Base-by-base conservation (phyloP, 176 grass and related monocot species). In the Canna indica region DNA sequence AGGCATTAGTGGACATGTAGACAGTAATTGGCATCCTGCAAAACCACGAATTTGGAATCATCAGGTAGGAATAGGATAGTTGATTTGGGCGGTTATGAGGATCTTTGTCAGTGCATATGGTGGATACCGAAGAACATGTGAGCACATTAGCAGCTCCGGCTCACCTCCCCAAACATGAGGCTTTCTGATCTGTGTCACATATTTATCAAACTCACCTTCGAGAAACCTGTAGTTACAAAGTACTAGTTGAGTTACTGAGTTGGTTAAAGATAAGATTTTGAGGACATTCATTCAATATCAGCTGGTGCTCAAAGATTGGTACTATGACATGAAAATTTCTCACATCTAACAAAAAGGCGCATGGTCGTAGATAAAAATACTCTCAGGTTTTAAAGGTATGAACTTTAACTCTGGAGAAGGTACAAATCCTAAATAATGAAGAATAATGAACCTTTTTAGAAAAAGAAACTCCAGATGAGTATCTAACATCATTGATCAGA, bases 111-210 rank as follows among this genome's bases (percentile, higher is more conserved):
- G 47, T 32, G 29, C 11, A 70, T 29, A 71, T 63, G 56, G 16
- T 28, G 25, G 73, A 64, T 72, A 99, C 94, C 53, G 45, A 61
- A 99, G 89, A 78, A 99, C 94, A 79, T 99, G 94, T 16, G 89
- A 90, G 76, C 89, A 99, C 89, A 99, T 99, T 30, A 99, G 70
- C 60, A 90, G 58, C 46, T 99, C 94, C 38, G 94, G 89, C 62
- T 99, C 94, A 45, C 89, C 89, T 57, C 94, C 94, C 94, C 94
- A 93, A 64, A 81, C 85, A 71, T 99, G 86, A 65, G 89, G 86
- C 53, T 88, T 87, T 69, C 94, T 90, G 54, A 99, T 99, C 82
- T 76, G 87, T 5, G 25, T 87, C 47, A 93, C 86, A 76, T 99
- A 99, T 64, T 77, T 82, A 64, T 99, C 94, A 41, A 99, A 99